These are phyloP conservation scores for Penicillium polonicum DNA, from an alignment of 2,329 filamentous ascomycete genomes.

Conservation along the genomic window DNA sequence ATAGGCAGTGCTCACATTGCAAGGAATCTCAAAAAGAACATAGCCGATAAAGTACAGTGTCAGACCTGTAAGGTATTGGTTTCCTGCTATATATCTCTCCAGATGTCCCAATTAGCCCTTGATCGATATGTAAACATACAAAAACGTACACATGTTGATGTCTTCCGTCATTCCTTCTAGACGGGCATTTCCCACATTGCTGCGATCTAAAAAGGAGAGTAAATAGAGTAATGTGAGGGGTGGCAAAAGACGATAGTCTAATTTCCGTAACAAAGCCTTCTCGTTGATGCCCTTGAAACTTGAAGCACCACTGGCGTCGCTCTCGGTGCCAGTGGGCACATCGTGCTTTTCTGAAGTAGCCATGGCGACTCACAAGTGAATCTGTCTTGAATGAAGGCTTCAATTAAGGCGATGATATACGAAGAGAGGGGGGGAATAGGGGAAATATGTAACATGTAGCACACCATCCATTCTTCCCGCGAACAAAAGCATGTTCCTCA, in stretches of 20 bases:
- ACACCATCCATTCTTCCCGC: background rate
- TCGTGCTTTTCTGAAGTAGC: conserved; percentile 9
- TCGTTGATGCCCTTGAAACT: conserved; percentile 36
- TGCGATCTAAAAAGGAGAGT: conserved; percentile 4
- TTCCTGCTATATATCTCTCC: conserved; percentile 21
- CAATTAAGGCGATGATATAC: background rate
- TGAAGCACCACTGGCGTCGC: conserved; percentile 1
- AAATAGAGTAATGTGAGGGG: conserved; percentile 37
- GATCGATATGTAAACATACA: background rate
- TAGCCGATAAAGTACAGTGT: conserved; percentile 43
- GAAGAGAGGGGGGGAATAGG: background rate
- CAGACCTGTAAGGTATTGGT: conserved; percentile 42
- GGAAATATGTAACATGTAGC: background rate
- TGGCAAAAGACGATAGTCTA: conserved; percentile 47
- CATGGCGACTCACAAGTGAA: background rate
- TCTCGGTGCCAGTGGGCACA: background rate
- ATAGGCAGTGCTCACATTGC: conserved; percentile 29
- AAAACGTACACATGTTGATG: conserved; percentile 38
- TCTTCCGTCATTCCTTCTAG: conserved; percentile 26
- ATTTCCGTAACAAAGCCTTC: conserved; percentile 43
- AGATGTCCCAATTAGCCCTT: conserved; percentile 11
- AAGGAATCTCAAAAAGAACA: conserved; percentile 43
- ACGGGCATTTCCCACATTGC: conserved; percentile 9
- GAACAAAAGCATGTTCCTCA: background rate
- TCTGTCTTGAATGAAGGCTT: background rate